Evolutionary conservation across 805 yeast species (phyloP), one percentile per base, ranked within the genome.

Genomic region (Ogataea neopini): DNA sequence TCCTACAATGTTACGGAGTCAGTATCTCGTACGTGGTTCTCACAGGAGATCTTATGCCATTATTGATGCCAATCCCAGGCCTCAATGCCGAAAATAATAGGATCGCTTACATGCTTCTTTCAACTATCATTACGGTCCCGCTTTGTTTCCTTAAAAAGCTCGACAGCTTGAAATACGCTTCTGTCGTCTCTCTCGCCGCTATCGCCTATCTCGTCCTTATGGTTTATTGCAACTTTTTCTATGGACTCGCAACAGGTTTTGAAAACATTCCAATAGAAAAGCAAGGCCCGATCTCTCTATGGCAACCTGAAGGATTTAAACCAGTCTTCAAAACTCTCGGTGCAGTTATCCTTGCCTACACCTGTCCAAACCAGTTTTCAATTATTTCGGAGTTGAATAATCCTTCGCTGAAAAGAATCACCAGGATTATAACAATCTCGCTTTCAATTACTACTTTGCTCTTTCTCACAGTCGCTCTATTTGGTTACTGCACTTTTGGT

Each of bases 361-460:
- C 92, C 0, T 89, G 94, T 43, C 92, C 87, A 69, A 87, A 86
- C 65, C 80, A 86, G 74, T 85, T 83, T 62, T 82, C 89, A 8
- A 84, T 87, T 44, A 78, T 84, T 58, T 83, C 84, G 59, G 96
- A 87, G 64, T 69, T 86, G 52, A 67, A 77, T 34, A 75, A 80
- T 53, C 77, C 79, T 40, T 67, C 78, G 3, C 67, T 82, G 49
- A 59, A 73, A 19, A 80, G 81, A 48, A 68, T 80, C 2, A 50
- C 70, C 3, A 62, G 54, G 22, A 78, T 84, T 23, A 69, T 77
- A 14, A 59, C 64, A 17, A 47, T 69, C 14, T 73, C 91, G 9
- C 76, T 84, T 39, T 51, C 70, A 1, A 70, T 79, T 7, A 81
- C 92, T 0, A 74, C 83, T 15, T 39, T 64, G 0, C 64, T 86